Conservation (phyloP, 2,329 filamentous ascomycete genomes). For the Fusarium duplospermum region DNA sequence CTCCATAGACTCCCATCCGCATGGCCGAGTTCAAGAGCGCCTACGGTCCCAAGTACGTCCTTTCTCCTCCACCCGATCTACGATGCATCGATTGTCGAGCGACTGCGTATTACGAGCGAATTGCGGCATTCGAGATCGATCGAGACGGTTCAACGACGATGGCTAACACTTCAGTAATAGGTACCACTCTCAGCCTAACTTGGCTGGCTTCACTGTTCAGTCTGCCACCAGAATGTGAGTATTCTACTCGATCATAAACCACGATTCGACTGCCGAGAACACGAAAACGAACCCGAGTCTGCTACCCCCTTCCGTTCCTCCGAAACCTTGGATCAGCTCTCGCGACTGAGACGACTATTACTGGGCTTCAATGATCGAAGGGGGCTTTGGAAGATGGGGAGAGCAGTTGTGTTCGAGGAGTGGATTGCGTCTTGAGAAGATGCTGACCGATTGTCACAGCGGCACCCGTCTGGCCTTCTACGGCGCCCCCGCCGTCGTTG, state of each 20-base stretch:
- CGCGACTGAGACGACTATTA: background rate
- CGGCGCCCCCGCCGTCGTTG: conserved; percentile 68
- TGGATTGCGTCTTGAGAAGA: background rate
- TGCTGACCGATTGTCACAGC: conserved; percentile 51
- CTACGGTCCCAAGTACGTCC: conserved; percentile 73
- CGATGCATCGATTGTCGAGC: conserved; percentile 7
- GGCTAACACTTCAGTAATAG: conserved; percentile 54
- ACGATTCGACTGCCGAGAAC: conserved; percentile 1
- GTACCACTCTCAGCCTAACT: conserved; percentile 69
- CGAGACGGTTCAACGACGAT: background rate
- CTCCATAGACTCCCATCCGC: conserved; percentile 59
- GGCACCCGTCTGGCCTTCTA: conserved; percentile 65
- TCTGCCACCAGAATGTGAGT: conserved; percentile 65
- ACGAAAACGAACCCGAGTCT: conserved; percentile 19
- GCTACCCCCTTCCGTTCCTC: conserved; percentile 35
- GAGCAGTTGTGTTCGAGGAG: background rate
- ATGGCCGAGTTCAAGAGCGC: conserved; percentile 68
- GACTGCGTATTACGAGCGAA: background rate
- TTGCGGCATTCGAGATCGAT: background rate
- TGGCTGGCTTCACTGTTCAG: conserved; percentile 64
- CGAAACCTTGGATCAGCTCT: conserved; percentile 19
- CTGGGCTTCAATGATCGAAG: background rate
- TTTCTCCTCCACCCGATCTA: background rate
- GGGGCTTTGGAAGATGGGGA: background rate
- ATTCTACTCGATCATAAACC: background rate